phyloP scores from a whole-genome alignment of 2,329 filamentous ascomycete species.

The Alternaria sp. region DNA sequence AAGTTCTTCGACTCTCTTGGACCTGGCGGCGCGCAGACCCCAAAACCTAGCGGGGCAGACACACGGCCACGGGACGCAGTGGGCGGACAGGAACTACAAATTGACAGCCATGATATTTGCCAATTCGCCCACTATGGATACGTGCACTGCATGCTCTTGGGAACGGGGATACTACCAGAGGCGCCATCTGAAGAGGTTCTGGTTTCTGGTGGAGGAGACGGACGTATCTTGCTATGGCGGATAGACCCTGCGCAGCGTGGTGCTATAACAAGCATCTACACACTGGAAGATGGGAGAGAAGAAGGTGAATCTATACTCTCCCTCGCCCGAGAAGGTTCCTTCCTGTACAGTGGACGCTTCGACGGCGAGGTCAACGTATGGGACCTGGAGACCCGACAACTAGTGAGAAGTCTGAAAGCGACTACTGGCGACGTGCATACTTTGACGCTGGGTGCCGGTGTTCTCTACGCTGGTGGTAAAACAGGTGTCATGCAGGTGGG shows the following conservation, averaged over 20 bases:
- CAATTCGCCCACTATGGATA: slow-evolving; percentile 97
- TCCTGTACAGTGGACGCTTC: slow-evolving; percentile 89
- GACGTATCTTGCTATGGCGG: slow-evolving; percentile 93
- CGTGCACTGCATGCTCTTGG: slow-evolving; percentile 93
- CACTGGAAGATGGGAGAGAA: slow-evolving; percentile 66
- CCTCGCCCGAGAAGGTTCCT: slow-evolving; percentile 85
- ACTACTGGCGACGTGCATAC: slow-evolving; percentile 86
- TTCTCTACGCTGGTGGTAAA: slow-evolving; percentile 88
- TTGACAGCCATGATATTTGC: slow-evolving; percentile 79
- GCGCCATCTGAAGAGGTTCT: slow-evolving; percentile 79
- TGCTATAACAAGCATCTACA: slow-evolving; percentile 75
- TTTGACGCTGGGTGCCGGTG: slow-evolving; percentile 83
- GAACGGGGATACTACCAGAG: slow-evolving; percentile 75
- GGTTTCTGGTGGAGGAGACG: slow-evolving; percentile 91
- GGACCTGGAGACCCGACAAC: slow-evolving; percentile 94
- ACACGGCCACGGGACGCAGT: slow-evolving; percentile 58
- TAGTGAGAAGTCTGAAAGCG: slow-evolving; percentile 84
- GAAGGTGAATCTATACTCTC: slow-evolving; percentile 74
- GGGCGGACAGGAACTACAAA: slow-evolving; percentile 77
- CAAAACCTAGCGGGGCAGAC: slow-evolving; percentile 70
- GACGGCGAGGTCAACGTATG: slow-evolving; percentile 92
- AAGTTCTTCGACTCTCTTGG: slow-evolving; percentile 93
- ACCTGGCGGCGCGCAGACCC: slow-evolving; percentile 81
- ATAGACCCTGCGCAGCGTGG: slow-evolving; percentile 68
- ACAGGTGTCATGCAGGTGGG: slow-evolving; percentile 81